Conservation (phyloP, 129 eudicot species). For the Lactuca sativa region DNA sequence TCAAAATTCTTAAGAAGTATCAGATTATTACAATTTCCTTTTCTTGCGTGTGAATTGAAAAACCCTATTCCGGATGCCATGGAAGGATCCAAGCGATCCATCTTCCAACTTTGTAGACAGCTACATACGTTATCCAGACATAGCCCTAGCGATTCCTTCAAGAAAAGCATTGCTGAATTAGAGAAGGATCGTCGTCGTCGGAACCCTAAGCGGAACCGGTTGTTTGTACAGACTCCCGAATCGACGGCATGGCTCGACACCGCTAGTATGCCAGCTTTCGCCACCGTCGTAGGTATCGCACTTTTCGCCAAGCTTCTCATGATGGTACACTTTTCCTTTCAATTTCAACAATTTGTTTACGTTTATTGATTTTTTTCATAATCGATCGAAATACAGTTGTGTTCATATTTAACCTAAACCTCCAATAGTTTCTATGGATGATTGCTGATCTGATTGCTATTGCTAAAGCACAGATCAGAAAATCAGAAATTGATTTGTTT, state of each 20-base stretch:
- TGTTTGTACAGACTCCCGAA: slow-evolving; percentile 79
- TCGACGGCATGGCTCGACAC: slow-evolving; percentile 71
- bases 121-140: slow-evolving; percentile 49
- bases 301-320: slow-evolving; percentile 77
- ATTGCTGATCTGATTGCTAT: slow-evolving; percentile 1
- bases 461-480: not conserved
- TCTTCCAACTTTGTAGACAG: slow-evolving; percentile 35
- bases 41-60: not conserved
- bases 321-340: slow-evolving; percentile 48
- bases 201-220: slow-evolving; percentile 47
- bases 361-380: not conserved
- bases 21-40: not conserved
- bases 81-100: slow-evolving; percentile 34
- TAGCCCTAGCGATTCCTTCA: slow-evolving; percentile 67
- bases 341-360: not conserved
- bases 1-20: too few relatives aligned
- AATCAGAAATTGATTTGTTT: not conserved
- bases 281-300: slow-evolving; percentile 78
- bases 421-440: slow-evolving; percentile 11
- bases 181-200: slow-evolving; percentile 52
- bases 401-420: not conserved
- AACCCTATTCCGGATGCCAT: slow-evolving; percentile 23
- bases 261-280: slow-evolving; percentile 77
- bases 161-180: slow-evolving; percentile 51
- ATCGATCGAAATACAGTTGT: not conserved